Conservation (phyloP, 805 yeast genomes). For the Lachancea quebecensis region DNA sequence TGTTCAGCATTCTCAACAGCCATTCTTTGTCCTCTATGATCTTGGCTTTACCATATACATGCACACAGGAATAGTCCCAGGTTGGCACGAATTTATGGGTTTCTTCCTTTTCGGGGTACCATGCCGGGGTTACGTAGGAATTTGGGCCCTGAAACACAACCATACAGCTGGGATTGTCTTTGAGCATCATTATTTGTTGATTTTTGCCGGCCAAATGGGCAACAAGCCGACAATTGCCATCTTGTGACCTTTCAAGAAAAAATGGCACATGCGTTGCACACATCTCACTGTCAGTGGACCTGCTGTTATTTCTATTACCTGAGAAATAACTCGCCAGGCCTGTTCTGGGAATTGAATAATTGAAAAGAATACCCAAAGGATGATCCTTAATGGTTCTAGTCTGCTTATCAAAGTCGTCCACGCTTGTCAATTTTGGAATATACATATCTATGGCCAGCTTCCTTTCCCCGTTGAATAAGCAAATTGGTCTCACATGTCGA, state of each 20-base stretch:
- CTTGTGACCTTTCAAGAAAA: constrained; percentile 32
- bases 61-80: constrained; percentile 58
- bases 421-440: constrained; percentile 23
- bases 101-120: constrained; percentile 49
- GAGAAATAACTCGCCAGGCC: constrained; percentile 1
- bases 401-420: constrained; percentile 33
- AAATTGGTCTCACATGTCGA: too few species aligned
- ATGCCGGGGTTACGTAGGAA: constrained; percentile 51
- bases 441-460: constrained; percentile 17
- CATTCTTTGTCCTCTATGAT: constrained; percentile 41
- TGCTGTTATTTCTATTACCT: not conserved
- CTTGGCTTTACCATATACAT: constrained; percentile 45
- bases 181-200: constrained; percentile 42
- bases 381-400: constrained; percentile 37
- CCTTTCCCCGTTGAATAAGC: too few species aligned
- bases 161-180: constrained; percentile 35
- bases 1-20: constrained; percentile 39
- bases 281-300: constrained; percentile 31
- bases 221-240: constrained; percentile 36
- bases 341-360: constrained; percentile 2
- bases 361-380: constrained; percentile 48
- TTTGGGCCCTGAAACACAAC: constrained; percentile 47
- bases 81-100: constrained; percentile 64
- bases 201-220: constrained; percentile 52
- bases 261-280: constrained; percentile 56